Evolutionary conservation across 2,329 filamentous ascomycete genomes (phyloP).

Genomic region (Laburnicola sp.): DNA sequence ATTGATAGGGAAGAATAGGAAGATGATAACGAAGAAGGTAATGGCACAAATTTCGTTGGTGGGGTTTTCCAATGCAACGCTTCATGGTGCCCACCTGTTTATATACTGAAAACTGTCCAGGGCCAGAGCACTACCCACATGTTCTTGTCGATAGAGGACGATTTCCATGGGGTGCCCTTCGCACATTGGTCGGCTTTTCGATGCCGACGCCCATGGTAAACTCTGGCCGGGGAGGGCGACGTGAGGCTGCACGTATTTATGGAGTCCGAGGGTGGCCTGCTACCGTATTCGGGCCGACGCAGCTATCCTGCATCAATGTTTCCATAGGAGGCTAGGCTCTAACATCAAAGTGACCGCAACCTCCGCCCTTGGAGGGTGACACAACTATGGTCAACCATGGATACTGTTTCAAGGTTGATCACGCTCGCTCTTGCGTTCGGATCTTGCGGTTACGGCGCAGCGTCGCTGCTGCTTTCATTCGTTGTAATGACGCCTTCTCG

Average conservation of each 20-base stretch:
- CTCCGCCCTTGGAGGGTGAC: constrained; percentile 11
- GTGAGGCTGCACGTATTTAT: constrained; percentile 20
- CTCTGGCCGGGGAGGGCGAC: constrained; percentile 14
- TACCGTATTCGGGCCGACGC: constrained; percentile 24
- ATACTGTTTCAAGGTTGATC: constrained; percentile 24
- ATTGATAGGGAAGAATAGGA: no score
- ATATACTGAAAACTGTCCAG: background rate
- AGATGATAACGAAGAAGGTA: background rate
- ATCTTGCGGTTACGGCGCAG: constrained; percentile 29
- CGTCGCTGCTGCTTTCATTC: constrained; percentile 25
- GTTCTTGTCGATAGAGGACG: no score
- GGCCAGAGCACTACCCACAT: no score
- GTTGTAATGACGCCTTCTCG: constrained; percentile 20
- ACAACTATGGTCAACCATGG: constrained; percentile 29
- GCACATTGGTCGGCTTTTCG: constrained; percentile 19
- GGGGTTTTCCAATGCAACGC: no score
- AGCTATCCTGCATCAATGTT: constrained; percentile 23
- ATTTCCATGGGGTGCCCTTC: no score
- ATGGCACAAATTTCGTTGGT: background rate
- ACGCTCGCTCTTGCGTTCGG: constrained; percentile 30
- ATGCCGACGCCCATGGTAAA: constrained; percentile 18
- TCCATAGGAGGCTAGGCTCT: constrained; percentile 24
- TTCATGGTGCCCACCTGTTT: background rate
- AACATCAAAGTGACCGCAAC: constrained; percentile 17
- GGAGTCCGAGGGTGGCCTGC: constrained; percentile 17